phyloP scores from a whole-genome alignment of 495 filamentous ascomycete genomes.

The Polyplosphaeria fusca region DNA sequence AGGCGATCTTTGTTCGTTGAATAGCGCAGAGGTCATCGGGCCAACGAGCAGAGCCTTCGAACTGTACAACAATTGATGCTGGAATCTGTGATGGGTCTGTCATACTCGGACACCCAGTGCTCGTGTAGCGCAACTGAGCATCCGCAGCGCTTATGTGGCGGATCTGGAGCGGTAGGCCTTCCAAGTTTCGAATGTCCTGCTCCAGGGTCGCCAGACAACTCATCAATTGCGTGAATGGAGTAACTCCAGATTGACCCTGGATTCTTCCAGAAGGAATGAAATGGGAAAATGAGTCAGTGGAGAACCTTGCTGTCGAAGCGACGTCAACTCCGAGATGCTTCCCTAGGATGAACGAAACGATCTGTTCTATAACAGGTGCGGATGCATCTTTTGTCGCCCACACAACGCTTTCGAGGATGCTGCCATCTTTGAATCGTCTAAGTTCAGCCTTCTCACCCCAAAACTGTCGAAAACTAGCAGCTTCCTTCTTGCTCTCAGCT shows the following conservation, averaged over 20 bases:
- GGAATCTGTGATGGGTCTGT: slow-evolving; percentile 43
- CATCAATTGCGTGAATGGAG: slow-evolving; percentile 55
- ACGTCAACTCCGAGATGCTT: slow-evolving; percentile 58
- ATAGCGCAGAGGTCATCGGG: slow-evolving; percentile 86
- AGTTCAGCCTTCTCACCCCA: slow-evolving; percentile 75
- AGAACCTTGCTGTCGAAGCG: slow-evolving; percentile 53
- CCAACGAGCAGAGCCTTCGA: slow-evolving; percentile 92
- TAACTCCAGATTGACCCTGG: slow-evolving; percentile 36
- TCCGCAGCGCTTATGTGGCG: slow-evolving; percentile 71
- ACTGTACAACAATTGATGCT: slow-evolving; percentile 74
- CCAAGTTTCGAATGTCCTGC: slow-evolving; percentile 67
- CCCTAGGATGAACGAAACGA: slow-evolving; percentile 67
- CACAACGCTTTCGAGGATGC: slow-evolving; percentile 73
- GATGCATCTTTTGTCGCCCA: slow-evolving; percentile 66
- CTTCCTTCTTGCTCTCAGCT: slow-evolving; percentile 71
- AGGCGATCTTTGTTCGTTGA: slow-evolving; percentile 89
- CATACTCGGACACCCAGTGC: slow-evolving; percentile 50
- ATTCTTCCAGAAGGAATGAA: slow-evolving; percentile 47
- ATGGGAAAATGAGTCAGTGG: slow-evolving; percentile 59
- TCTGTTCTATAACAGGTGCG: slow-evolving; percentile 69
- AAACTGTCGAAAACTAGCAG: slow-evolving; percentile 65
- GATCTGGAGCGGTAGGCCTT: slow-evolving; percentile 75
- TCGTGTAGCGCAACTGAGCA: slow-evolving; percentile 70
- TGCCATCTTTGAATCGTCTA: slow-evolving; percentile 70
- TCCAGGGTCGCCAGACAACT: slow-evolving; percentile 68